Conservation (phyloP, 2,329 filamentous ascomycete species). For the Cladophialophora yegresii region DNA sequence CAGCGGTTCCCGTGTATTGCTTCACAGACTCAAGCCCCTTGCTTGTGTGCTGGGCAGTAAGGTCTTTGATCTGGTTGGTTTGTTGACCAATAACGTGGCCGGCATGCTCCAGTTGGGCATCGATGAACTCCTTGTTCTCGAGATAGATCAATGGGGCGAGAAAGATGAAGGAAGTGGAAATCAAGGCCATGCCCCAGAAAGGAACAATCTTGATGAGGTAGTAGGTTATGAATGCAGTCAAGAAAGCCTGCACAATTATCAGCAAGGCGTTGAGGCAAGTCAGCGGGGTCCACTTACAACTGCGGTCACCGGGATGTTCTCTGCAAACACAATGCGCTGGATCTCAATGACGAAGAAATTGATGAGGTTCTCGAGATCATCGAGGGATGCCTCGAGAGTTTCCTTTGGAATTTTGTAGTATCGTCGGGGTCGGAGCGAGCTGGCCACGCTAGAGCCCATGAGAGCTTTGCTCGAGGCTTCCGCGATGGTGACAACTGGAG, state of each 20-base stretch:
- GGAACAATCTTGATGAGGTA: constrained; percentile 67
- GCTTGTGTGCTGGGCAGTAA: constrained; percentile 62
- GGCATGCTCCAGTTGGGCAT: constrained; percentile 59
- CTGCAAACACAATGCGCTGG: constrained; percentile 66
- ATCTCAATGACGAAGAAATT: constrained; percentile 71
- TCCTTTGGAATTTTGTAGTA: constrained; percentile 69
- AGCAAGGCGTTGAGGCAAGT: neutral
- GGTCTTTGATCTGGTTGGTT: constrained; percentile 60
- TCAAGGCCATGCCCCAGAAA: constrained; percentile 64
- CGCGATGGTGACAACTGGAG: constrained; percentile 53
- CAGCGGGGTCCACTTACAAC: constrained; percentile 52
- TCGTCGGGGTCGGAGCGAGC: constrained; percentile 62
- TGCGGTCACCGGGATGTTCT: constrained; percentile 64
- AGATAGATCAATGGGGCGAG: constrained; percentile 64
- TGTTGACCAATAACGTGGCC: constrained; percentile 59
- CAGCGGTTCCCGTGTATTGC: constrained; percentile 62
- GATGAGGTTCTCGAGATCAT: constrained; percentile 64
- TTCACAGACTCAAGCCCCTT: constrained; percentile 61
- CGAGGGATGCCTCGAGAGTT: constrained; percentile 61
- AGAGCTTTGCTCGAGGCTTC: constrained; percentile 60
- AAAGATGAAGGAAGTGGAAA: constrained; percentile 59
- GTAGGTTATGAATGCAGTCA: constrained; percentile 61
- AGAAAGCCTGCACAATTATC: constrained; percentile 54
- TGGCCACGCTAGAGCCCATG: constrained; percentile 61
- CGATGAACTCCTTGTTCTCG: constrained; percentile 65